Conservation (phyloP, 331 rosid genomes). For the Rhamnella rubrinervis region DNA sequence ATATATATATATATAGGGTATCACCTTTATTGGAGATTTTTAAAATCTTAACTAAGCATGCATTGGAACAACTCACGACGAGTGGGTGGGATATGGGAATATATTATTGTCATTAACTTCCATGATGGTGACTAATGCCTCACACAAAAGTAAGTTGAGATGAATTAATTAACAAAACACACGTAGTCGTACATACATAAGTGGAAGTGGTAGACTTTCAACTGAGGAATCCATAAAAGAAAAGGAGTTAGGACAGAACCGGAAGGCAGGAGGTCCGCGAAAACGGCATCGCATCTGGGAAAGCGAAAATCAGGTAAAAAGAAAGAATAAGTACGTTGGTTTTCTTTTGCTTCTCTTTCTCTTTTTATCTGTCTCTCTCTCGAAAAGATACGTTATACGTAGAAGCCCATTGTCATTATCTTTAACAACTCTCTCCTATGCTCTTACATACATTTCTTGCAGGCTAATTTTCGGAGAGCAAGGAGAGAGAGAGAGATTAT, state of each 20-base stretch:
- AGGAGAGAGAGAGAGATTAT: background rate
- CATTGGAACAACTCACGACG: background rate
- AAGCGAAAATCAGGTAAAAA: slow-evolving; percentile 14
- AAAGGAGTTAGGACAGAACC: slow-evolving; percentile 14
- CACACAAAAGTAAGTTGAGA: slow-evolving; percentile 1
- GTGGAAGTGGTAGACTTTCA: no score
- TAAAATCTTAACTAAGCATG: slow-evolving; percentile 4
- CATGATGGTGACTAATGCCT: slow-evolving; percentile 17
- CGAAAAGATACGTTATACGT: slow-evolving; percentile 7
- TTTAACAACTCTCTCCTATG: slow-evolving; percentile 4
- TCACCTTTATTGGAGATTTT: background rate
- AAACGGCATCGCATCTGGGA: slow-evolving; percentile 26
- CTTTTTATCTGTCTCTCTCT: background rate
- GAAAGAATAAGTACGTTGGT: slow-evolving; percentile 55
- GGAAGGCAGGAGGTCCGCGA: slow-evolving; percentile 19
- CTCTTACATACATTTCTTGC: slow-evolving; percentile 26
- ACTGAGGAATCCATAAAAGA: no score
- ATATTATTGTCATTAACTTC: slow-evolving; percentile 17
- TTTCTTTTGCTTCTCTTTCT: slow-evolving; percentile 43
- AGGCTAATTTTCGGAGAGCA: slow-evolving; percentile 28
- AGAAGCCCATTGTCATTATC: slow-evolving; percentile 14
- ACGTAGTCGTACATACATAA: no score
- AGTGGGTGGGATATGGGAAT: slow-evolving; percentile 9
- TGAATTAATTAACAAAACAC: background rate
- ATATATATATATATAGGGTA: no score